Base-by-base conservation (phyloP, 1,139 yeast species). In the Suhomyces coccinellae region DNA sequence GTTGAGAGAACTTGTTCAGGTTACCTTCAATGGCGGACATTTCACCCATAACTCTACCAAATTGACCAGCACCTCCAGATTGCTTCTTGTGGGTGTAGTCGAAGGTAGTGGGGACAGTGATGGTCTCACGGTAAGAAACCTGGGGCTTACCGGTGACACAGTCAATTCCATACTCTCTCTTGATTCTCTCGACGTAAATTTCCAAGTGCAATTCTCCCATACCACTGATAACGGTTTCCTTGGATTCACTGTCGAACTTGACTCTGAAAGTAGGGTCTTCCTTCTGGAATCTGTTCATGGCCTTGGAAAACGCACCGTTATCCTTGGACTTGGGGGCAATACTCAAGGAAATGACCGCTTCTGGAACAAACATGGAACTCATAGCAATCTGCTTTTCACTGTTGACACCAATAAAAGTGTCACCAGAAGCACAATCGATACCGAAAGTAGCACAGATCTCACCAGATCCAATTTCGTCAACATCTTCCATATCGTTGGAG, bases 11-110 rank as follows among this genome's bases (percentile, higher is more conserved):
- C 53, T 74, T 75, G 66, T 90, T 91, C 45, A 76, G 79, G 36
- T 40, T 40, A 43, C 83, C 83, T 45, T 79, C 85, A 40, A 80
- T 63, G 38, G 93, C 85, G 12, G 77, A 69, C 70, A 95, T 69
- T 46, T 77, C 81, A 62, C 99, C 99, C 69, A 91, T 87, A 58
- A 93, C 97, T 73, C 95, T 85, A 69, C 96, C 99, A 65, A 84
- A 93, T 75, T 93, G 99, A 73, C 99, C 99, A 54, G 99, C 96
- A 79, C 99, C 99, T 69, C 99, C 99, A 62, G 95, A 82, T 75
- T 93, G 99, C 66, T 91, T 91, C 79, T 93, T 93, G 75, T 91
- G 98, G 29, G 97, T 87, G 73, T 82, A 89, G 65, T 93, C 98
- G 62, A 93, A 91, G n/a, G 82, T 75, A 24, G 93, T 78, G 34